Conservation (phyloP, 192 early-diverging fungal species). For the Entomortierella lignicola region DNA sequence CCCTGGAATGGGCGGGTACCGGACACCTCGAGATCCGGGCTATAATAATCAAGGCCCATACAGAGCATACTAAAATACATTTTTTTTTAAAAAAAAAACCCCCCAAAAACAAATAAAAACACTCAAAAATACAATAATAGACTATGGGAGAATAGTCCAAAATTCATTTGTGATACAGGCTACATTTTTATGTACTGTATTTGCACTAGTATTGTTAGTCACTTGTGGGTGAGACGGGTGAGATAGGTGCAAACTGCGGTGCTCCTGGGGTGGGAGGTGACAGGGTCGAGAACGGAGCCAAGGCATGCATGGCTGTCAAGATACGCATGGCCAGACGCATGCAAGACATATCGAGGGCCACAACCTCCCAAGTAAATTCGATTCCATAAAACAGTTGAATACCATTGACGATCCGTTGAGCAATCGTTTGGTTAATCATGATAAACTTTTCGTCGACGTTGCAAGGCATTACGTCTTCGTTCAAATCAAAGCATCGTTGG, state of each 20-base stretch:
- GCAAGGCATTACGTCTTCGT: conserved; percentile 59
- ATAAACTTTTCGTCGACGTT: conserved; percentile 61
- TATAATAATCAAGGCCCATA: conserved; percentile 8
- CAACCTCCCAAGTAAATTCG: conserved; percentile 88
- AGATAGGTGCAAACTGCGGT: not conserved
- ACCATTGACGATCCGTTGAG: conserved; percentile 81
- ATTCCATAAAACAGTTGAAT: conserved; percentile 86
- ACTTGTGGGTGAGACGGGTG: not conserved
- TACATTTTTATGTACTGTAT: no score
- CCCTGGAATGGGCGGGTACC: conserved; percentile 23
- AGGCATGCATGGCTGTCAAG: conserved; percentile 24
- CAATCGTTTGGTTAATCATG: conserved; percentile 67
- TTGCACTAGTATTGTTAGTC: no score
- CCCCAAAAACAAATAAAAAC: no score
- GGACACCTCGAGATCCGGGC: conserved; percentile 20
- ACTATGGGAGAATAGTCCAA: no score
- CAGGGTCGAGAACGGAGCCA: conserved; percentile 25
- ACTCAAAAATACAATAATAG: no score
- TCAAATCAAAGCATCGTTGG: conserved; percentile 57
- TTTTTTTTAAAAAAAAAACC: no score
- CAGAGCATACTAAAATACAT: conserved; percentile 16
- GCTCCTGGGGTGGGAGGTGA: not conserved
- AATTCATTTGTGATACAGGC: no score
- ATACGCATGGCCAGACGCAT: conserved; percentile 29
- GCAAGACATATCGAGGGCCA: conserved; percentile 58